These are phyloP conservation scores for Metrosideros polymorpha DNA, from an alignment of 441 rosid species.

Conservation along the genomic window DNA sequence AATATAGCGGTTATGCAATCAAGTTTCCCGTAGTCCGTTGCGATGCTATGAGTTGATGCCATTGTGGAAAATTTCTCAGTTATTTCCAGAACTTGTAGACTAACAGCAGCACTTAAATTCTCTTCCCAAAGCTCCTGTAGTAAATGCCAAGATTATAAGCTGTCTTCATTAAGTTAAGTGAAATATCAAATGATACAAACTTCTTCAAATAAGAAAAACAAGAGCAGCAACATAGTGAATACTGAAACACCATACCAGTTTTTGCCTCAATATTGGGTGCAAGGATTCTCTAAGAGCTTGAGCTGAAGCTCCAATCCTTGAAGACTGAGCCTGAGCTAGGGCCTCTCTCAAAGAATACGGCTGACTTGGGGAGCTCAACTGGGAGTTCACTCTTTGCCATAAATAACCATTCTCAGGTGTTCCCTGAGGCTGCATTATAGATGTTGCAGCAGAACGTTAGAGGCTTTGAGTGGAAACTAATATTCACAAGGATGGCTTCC, in stretches of 20 bases:
- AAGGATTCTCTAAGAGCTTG: slow-evolving; percentile 97
- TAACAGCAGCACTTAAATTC: slow-evolving; percentile 93
- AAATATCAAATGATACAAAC: not conserved
- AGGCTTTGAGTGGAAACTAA: not conserved
- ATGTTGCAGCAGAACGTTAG: not conserved
- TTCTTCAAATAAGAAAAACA: not conserved
- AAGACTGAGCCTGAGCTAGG: slow-evolving; percentile 97
- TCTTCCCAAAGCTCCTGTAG: slow-evolving; percentile 99
- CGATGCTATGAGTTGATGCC: slow-evolving; percentile 87
- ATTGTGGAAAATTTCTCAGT: slow-evolving; percentile 80
- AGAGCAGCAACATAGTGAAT: not conserved
- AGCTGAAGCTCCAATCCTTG: slow-evolving; percentile 98
- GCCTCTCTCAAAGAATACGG: slow-evolving; percentile 99
- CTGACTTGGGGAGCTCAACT: slow-evolving; percentile 97
- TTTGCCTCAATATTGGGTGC: slow-evolving; percentile 95
- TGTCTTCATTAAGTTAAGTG: not conserved
- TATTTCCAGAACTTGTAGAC: slow-evolving; percentile 98
- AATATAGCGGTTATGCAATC: slow-evolving; percentile 89
- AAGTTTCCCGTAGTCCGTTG: slow-evolving; percentile 98
- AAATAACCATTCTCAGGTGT: slow-evolving; percentile 92
- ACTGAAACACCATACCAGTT: slow-evolving; percentile 45
- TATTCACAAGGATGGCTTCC: not conserved
- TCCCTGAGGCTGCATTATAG: slow-evolving; percentile 66
- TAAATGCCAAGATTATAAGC: slow-evolving; percentile 16
- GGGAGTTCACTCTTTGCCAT: slow-evolving; percentile 99